Conservation (phyloP, 2,329 filamentous ascomycete genomes). For the Leptosphaerulina australis region DNA sequence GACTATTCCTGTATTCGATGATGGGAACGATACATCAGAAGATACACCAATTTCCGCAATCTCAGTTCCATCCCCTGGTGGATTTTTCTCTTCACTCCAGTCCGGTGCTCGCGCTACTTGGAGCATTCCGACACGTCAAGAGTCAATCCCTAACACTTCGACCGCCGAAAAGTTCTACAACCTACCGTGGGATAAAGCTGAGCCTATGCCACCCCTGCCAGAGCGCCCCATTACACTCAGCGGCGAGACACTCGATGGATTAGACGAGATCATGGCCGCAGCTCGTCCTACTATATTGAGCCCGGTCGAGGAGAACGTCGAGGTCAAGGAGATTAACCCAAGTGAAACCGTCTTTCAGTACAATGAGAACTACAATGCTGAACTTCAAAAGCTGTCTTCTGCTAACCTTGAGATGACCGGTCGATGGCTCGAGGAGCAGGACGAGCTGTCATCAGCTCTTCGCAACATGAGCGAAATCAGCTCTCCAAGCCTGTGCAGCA, state of each 20-base stretch:
- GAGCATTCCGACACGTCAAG: conserved; percentile 60
- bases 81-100: conserved; percentile 87
- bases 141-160: conserved; percentile 75
- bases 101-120: conserved; percentile 79
- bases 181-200: conserved; percentile 67
- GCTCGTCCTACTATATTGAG: conserved; percentile 40
- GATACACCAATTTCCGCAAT: conserved; percentile 75
- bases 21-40: conserved; percentile 46
- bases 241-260: conserved; percentile 45
- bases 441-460: conserved; percentile 73
- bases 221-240: conserved; percentile 35
- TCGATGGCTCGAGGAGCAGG: conserved; percentile 84
- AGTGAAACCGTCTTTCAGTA: conserved; percentile 73
- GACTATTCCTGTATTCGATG: conserved; percentile 30
- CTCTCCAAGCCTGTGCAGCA: conserved; percentile 49
- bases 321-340: conserved; percentile 62
- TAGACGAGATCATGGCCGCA: conserved; percentile 39
- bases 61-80: conserved; percentile 88
- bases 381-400: conserved; percentile 72
- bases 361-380: conserved; percentile 74
- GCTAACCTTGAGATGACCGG: conserved; percentile 85
- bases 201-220: conserved; percentile 23
- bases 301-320: conserved; percentile 49
- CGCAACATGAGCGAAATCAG: conserved; percentile 56
- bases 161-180: conserved; percentile 93